Evolutionary conservation across 805 yeast genomes (phyloP), one percentile per base, ranked within the genome.

Genomic region (Tetrapisispora nanseiensis): DNA sequence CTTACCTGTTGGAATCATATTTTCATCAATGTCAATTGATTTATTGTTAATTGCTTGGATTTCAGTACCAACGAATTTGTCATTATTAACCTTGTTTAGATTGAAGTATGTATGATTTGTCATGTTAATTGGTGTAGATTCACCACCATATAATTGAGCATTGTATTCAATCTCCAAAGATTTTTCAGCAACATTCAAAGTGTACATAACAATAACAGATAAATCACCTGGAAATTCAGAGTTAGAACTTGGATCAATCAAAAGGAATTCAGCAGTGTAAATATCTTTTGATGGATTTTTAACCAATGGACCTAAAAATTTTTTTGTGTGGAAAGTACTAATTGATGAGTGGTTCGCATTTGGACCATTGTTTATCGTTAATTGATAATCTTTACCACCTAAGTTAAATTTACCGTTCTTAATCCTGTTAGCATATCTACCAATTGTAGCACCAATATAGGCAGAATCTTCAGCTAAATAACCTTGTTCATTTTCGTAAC

Each of bases 81-180:
- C 51, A 10, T 55, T 50, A 24, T 49, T 48, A 16, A 48, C 40
- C 63, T 59, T 57, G 44, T 64, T 61, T 34, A 76, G 55, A 54
- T 74, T 78, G 68, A 77, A 80, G 60, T 76, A 78, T 4, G 78
- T 60, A 53, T 80, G 86, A 57, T 78, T 80, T 21, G 84, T 76
- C 56, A 80, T 61, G 49, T 74, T 73, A 33, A 78, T 66, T 22
- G 71, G 62, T 4, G 86, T 76, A 37, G 70, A 63, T 19, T 58
- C 63, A 35, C 63, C 66, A 12, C 50, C 47, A 15, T 42, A 41
- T n/a, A 57, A 32, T 6, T 37, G 44, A 26, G 57, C 57, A 44
- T 66, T 66, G 52, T 69, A 78, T 52, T 76, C 81, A 28, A 75
- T 51, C 28, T 61, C 68, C 44, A 80, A 52, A n/a, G 68, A 53